Base-by-base conservation (phyloP, 2,329 filamentous ascomycete species). In the Simplicillium sp. region DNA sequence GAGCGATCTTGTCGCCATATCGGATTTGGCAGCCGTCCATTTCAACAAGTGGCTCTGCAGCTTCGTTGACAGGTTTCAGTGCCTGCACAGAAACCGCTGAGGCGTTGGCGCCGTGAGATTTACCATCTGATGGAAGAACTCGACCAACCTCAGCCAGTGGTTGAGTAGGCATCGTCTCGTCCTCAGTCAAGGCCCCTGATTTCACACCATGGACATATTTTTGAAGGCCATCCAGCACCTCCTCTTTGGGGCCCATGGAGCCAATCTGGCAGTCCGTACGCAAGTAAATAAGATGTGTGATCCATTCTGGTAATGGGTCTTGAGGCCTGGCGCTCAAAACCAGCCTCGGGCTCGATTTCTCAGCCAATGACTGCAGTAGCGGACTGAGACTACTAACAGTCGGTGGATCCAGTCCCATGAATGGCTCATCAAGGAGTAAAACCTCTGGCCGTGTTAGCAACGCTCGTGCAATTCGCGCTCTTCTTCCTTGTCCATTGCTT, bases 371-470 rank as follows among this genome's bases (percentile, higher is more conserved):
- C 47, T 77, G 66, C 16, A 96, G 66, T 36, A 97, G 67, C 1
- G 73, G 70, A 33, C 84, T 90, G 49, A 97, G 65, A 2, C 75
- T 75, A 11, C 74, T 70, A 11, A 86, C 75, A 0, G 88, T 94
- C 6, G 81, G 82, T 12, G 90, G 92, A 59, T 97, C 92, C 13
- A 98, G 69, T 0, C 92, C 90, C 85, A 96, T 94, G 55, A 96
- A 96, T 1, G 92, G 90, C 52, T 95, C 90, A 61, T 98, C 92
- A 3, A 95, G 69, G 39, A 97, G 69, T 45, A 98, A 57, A 11
- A 95, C 73, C 59, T 94, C 84, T 0, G 92, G 92, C 39, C 74
- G 73, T 7, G 71, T 79, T 44, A 97, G 69, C 38, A 98, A 64
- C 0, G 89, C 88, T 51, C 87, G 85, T 2, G 88, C 92, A 50